Conservation (phyloP, 2,329 filamentous ascomycete species). For the Fusarium tjaetaba region DNA sequence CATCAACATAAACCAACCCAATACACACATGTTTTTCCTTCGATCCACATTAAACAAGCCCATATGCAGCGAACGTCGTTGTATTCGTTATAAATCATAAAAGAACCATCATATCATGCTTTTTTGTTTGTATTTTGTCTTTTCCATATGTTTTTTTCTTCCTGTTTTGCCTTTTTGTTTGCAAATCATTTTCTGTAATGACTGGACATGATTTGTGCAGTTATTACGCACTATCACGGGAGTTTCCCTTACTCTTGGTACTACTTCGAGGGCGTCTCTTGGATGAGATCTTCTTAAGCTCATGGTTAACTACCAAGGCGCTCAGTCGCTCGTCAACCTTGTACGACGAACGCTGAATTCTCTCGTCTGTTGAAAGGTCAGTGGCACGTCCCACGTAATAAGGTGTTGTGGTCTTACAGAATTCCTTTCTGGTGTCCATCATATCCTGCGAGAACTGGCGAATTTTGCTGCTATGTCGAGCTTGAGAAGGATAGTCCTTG, state of each 20-base stretch:
- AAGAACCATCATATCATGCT: conserved; percentile 4
- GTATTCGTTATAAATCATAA: conserved; percentile 34
- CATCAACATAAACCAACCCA: conserved; percentile 22
- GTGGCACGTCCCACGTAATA: background rate
- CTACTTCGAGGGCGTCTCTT: conserved; percentile 43
- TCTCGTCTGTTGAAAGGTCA: conserved; percentile 45
- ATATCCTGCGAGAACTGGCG: conserved; percentile 46
- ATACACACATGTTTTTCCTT: conserved; percentile 17
- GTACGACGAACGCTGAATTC: conserved; percentile 45
- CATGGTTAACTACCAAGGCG: conserved; percentile 51
- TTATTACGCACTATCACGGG: conserved; percentile 40
- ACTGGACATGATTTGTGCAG: conserved; percentile 26
- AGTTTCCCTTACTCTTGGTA: conserved; percentile 41
- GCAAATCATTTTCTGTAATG: conserved; percentile 24
- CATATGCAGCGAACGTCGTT: conserved; percentile 29
- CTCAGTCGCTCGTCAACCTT: conserved; percentile 49
- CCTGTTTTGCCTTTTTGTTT: conserved; percentile 18
- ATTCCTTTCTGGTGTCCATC: conserved; percentile 47
- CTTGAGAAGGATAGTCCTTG: conserved; percentile 43
- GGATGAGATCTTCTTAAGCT: conserved; percentile 53
- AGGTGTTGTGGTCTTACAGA: conserved; percentile 47
- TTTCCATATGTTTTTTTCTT: conserved; percentile 20
- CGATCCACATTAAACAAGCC: conserved; percentile 9
- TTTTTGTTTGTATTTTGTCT: conserved; percentile 17
- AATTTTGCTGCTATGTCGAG: conserved; percentile 44